Base-by-base conservation (phyloP, 768 basidiomycete genomes). In the Tylopilus cervinicoccineus region DNA sequence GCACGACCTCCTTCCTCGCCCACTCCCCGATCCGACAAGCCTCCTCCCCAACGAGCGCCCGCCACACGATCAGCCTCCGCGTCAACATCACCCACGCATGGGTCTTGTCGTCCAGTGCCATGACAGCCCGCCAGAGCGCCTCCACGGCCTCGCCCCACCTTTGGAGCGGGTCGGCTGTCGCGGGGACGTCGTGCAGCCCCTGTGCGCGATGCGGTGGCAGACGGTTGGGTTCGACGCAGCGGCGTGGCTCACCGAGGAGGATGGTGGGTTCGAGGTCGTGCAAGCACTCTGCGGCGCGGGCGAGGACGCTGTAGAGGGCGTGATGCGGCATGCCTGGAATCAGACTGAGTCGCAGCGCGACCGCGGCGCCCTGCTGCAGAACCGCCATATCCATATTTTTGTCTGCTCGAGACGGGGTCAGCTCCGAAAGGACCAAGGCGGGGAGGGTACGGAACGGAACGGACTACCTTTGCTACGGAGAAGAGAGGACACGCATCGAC, bases 81-180 rank as follows among this genome's bases (percentile, higher is more conserved):
- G 78, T 83, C 49, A 88, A 59, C 16, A 63, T 62, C 48, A 73
- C 74, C 84, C 84, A 86, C n/a, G 55, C 2, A 64, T 51, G 6
- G 68, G 49, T 51, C 19, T 16, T 47, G 4, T 49, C 41, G 11
- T 48, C 52, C 2, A 66, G 43, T 2, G 48, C 22, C 64, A 64
- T 64, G 20, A 49, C 32, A 3, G 27, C 58, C 1, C 58, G 58
- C 66, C 66, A 66, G 0, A 90, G 72, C 19, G 58, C 59, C 55
- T 84, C 79, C 2, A 85, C 75, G 17, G 66, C 67, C 20, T 59
- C 57, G 0, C 81, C 79, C 81, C 83, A 86, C 2, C 62, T 46
- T 20, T 60, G 50, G 17, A 77, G 58, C 6, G 69, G 43, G 50
- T 70, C 58, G 16, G 56, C 45, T 20, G 48, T 27, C n/a, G 48